Percentiles rank a stretch among this genome's conserved stretches.
Conservation (phyloP, 441 rosid species). For the Populus trichocarpa region DNA sequence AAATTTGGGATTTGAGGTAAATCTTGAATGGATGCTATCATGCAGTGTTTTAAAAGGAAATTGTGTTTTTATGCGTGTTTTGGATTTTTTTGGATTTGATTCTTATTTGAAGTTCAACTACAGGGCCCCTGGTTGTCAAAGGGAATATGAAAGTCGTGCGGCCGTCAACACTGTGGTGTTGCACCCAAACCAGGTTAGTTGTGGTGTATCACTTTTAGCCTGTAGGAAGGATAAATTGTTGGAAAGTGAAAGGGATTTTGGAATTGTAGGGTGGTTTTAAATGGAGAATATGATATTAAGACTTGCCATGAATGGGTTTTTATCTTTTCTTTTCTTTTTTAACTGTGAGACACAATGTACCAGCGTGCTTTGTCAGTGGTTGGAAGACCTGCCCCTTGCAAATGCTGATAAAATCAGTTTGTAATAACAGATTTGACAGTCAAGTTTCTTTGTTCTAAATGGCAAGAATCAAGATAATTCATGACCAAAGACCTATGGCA, state of each 20-base stretch:
- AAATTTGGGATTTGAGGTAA: conserved; percentile 94
- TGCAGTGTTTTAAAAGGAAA: neutral
- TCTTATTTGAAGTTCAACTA: conserved; percentile 24
- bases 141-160: conserved; percentile 93
- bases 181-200: conserved; percentile 86
- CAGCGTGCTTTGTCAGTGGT: neutral
- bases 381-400: neutral
- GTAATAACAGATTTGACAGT: neutral
- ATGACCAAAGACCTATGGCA: neutral
- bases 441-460: neutral
- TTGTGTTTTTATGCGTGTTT: conserved; percentile 1
- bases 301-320: neutral
- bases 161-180: conserved; percentile 92
- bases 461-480: neutral
- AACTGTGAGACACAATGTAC: neutral
- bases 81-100: conserved; percentile 3
- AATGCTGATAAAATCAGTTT: neutral
- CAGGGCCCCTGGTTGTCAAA: conserved; percentile 96
- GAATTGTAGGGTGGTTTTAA: neutral
- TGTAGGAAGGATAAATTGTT: neutral
- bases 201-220: neutral
- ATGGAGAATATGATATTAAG: neutral
- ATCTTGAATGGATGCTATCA: neutral
- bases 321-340: neutral
- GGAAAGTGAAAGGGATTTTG: neutral